Conservation (phyloP, 2,329 filamentous ascomycete species). For the Byssothecium circinans region DNA sequence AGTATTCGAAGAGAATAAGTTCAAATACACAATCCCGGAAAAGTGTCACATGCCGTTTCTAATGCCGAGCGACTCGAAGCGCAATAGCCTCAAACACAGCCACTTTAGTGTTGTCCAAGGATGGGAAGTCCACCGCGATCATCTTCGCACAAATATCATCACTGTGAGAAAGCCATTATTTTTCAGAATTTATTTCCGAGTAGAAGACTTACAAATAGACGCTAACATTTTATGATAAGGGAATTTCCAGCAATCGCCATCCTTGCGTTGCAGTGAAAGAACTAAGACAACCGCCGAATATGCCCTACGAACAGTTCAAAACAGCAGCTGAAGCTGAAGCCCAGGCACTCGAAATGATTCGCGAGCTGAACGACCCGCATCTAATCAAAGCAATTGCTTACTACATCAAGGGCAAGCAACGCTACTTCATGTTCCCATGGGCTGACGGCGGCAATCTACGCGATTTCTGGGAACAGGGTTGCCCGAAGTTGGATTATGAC, state of each 20-base stretch:
- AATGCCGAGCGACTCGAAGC: too few relatives aligned
- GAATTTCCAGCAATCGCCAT: too few relatives aligned
- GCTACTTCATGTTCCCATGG: slow-evolving; percentile 20
- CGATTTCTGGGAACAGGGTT: slow-evolving; percentile 13
- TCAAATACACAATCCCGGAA: slow-evolving; percentile 9
- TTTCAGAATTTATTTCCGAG: too few relatives aligned
- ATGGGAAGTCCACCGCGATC: slow-evolving; percentile 14
- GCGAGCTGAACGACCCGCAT: slow-evolving; percentile 10
- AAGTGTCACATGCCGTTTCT: slow-evolving; percentile 9
- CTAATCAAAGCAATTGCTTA: slow-evolving; percentile 15
- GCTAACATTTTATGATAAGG: too few relatives aligned
- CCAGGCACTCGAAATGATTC: slow-evolving; percentile 7
- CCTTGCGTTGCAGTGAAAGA: too few relatives aligned
- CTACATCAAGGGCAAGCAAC: slow-evolving; percentile 8
- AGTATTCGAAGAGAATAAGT: slow-evolving; percentile 9
- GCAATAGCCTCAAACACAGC: slow-evolving; percentile 5
- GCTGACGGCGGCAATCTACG: slow-evolving; percentile 15
- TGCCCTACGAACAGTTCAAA: slow-evolving; percentile 2
- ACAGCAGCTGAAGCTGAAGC: slow-evolving; percentile 6
- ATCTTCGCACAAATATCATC: slow-evolving; percentile 2
- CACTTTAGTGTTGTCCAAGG: slow-evolving; percentile 15
- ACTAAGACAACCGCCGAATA: too few relatives aligned
- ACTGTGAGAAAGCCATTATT: slow-evolving; percentile 4
- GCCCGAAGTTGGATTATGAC: not conserved
- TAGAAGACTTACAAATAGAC: too few relatives aligned